These are phyloP conservation scores for Sporothrix brasiliensis DNA, from an alignment of 2,329 filamentous ascomycete genomes.

Conservation along the genomic window DNA sequence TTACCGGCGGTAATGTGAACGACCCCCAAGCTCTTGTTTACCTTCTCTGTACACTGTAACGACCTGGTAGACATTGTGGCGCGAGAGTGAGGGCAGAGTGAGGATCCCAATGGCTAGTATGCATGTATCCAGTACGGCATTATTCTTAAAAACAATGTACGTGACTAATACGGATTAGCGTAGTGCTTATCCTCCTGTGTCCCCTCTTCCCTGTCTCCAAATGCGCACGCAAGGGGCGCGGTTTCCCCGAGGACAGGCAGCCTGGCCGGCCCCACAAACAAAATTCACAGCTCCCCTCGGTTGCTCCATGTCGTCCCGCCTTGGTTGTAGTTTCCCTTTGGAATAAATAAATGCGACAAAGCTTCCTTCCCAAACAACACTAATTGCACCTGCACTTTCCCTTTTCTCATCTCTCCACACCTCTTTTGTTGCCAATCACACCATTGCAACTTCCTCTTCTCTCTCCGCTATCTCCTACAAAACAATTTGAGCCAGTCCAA, in stretches of 20 bases:
- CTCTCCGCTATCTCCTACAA: not conserved
- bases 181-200: not conserved
- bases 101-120: not conserved
- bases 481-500: not conserved
- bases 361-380: constrained; percentile 21
- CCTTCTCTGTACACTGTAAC: no score
- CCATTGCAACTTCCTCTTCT: not conserved
- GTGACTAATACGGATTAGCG: not conserved
- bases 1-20: not conserved
- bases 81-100: constrained; percentile 7
- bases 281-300: constrained; percentile 27
- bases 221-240: constrained; percentile 21
- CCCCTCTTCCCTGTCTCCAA: constrained; percentile 6
- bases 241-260: constrained; percentile 33
- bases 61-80: not conserved
- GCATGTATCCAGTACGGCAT: not conserved
- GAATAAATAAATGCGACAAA: constrained; percentile 29
- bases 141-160: not conserved
- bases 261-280: constrained; percentile 25
- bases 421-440: constrained; percentile 9
- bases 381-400: constrained; percentile 17
- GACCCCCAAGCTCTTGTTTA: not conserved
- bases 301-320: not conserved
- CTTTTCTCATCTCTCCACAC: not conserved
- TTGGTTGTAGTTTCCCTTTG: constrained; percentile 19